A percentile compares a stretch with the other conserved stretches of the same genome.
Conservation (phyloP, 2,329 filamentous ascomycete genomes). For the Colletotrichum eremochloae region DNA sequence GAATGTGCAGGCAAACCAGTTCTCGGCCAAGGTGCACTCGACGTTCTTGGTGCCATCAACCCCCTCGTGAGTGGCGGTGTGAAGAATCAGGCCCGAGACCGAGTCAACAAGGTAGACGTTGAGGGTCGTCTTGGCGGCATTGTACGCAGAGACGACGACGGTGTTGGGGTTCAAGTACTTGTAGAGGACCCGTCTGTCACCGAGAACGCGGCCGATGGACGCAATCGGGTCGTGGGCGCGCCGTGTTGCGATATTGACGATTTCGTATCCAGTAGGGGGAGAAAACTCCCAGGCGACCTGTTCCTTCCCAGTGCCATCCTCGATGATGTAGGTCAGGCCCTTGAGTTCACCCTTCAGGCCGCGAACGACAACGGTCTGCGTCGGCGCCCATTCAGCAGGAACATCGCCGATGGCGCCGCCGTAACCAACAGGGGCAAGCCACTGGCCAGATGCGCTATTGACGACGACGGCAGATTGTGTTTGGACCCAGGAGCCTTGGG, state of each 20-base stretch:
- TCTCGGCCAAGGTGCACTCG: constrained; percentile 86
- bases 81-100: constrained; percentile 84
- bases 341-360: constrained; percentile 63
- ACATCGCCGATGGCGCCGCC: constrained; percentile 64
- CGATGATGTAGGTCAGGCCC: constrained; percentile 65
- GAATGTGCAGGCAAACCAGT: constrained; percentile 94
- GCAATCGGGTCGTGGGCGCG: constrained; percentile 88
- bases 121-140: constrained; percentile 70
- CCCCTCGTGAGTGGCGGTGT: constrained; percentile 77
- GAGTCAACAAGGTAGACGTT: constrained; percentile 87
- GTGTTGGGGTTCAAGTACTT: constrained; percentile 96
- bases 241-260: constrained; percentile 76
- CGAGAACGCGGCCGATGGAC: constrained; percentile 93
- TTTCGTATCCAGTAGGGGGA: constrained; percentile 73
- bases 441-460: constrained; percentile 64
- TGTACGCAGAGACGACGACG: constrained; percentile 78
- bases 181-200: constrained; percentile 93
- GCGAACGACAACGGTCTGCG: constrained; percentile 68
- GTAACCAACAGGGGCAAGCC: constrained; percentile 66
- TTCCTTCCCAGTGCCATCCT: constrained; percentile 57
- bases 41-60: constrained; percentile 82
- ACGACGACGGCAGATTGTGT: constrained; percentile 62
- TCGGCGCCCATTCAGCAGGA: constrained; percentile 60
- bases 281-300: constrained; percentile 80
- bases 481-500: constrained; percentile 54